These are phyloP conservation scores for Alternaria sp. DNA, from an alignment of 2,329 filamentous ascomycete genomes.

Conservation along the genomic window DNA sequence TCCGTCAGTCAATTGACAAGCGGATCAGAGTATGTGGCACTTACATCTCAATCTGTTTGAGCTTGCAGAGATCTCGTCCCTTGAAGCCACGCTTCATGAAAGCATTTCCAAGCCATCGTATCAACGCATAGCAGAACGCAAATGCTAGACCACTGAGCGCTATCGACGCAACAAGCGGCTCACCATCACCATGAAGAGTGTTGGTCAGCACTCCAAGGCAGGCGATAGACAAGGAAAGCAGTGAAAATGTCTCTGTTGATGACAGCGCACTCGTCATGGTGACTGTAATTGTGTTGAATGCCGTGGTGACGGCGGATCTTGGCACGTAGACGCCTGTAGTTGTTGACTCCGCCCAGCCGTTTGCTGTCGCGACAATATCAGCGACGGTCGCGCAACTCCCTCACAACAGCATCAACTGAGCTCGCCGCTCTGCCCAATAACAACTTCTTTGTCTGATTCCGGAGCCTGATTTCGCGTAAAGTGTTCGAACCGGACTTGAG, in stretches of 20 bases:
- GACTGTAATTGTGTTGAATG: slow-evolving; percentile 10
- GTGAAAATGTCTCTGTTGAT: slow-evolving; percentile 63
- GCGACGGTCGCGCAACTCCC: slow-evolving; percentile 5
- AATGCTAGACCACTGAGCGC: slow-evolving; percentile 89
- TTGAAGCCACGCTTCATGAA: slow-evolving; percentile 90
- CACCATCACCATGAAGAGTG: slow-evolving; percentile 82
- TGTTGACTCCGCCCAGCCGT: slow-evolving; percentile 12
- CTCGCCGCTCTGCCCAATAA: background rate
- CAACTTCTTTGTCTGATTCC: background rate
- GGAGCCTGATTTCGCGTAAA: slow-evolving; percentile 7
- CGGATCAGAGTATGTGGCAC: slow-evolving; percentile 33
- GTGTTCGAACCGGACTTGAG: background rate
- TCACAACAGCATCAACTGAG: background rate
- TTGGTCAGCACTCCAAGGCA: slow-evolving; percentile 79
- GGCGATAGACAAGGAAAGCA: slow-evolving; percentile 70
- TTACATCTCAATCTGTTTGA: slow-evolving; percentile 76
- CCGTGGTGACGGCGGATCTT: slow-evolving; percentile 21
- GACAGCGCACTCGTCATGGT: slow-evolving; percentile 55
- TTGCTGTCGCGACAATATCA: slow-evolving; percentile 17
- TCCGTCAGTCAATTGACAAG: slow-evolving; percentile 24
- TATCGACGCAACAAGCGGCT: slow-evolving; percentile 86
- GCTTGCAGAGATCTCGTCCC: slow-evolving; percentile 86
- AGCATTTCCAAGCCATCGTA: slow-evolving; percentile 89
- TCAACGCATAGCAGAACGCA: slow-evolving; percentile 80
- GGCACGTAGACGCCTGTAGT: slow-evolving; percentile 17